Percentiles rank a stretch among this genome's conserved stretches.
These are phyloP conservation scores for Fraxinus cuspidata DNA, from an alignment of 257 asterid genomes.

Conservation along the genomic window DNA sequence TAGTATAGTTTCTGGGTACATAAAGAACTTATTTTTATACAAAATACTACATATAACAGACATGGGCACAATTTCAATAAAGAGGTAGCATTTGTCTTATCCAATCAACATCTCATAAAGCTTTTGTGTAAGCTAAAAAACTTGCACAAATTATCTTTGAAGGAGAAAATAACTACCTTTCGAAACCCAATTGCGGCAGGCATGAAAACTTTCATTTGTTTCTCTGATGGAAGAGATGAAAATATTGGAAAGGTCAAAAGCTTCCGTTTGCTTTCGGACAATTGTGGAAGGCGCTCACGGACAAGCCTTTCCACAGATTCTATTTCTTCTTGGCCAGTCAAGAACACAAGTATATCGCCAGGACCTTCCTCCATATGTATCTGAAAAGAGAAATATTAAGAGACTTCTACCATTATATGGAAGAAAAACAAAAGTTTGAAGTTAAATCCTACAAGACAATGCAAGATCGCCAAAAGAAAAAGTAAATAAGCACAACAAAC, in stretches of 20 bases:
- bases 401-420: slow-evolving; percentile 5
- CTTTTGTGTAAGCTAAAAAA: not conserved
- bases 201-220: slow-evolving; percentile 87
- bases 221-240: slow-evolving; percentile 95
- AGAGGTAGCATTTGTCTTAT: not conserved
- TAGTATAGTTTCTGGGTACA: not conserved
- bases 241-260: slow-evolving; percentile 76
- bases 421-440: slow-evolving; percentile 6
- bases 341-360: slow-evolving; percentile 92
- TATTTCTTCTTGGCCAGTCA: slow-evolving; percentile 98
- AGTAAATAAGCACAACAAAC: not conserved
- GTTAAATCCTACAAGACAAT: not conserved
- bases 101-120: not conserved
- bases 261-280: slow-evolving; percentile 70
- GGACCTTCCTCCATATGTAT: slow-evolving; percentile 87
- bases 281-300: slow-evolving; percentile 68
- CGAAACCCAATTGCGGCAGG: slow-evolving; percentile 86
- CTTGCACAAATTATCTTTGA: not conserved
- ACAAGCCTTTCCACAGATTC: slow-evolving; percentile 91
- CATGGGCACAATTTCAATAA: not conserved
- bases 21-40: not conserved
- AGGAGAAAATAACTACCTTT: slow-evolving; percentile 55
- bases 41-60: not conserved
- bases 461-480: slow-evolving; percentile 10
- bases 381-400: slow-evolving; percentile 37